Base-by-base conservation (phyloP, 495 filamentous ascomycete species). In the Apiosordaria backusii region DNA sequence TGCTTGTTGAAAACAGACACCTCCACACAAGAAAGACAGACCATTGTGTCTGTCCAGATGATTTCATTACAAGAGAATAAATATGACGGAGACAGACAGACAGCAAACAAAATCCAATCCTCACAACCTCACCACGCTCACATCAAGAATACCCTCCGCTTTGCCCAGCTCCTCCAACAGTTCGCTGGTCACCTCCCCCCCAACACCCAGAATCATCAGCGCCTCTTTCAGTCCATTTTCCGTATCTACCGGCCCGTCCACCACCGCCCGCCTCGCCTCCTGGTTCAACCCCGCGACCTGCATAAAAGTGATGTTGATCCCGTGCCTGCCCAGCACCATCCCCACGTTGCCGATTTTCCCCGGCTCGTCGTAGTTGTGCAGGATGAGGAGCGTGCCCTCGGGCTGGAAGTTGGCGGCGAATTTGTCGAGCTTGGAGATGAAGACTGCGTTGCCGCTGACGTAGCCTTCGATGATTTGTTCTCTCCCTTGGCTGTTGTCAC, bases 291-390 rank as follows among this genome's bases (percentile, higher is more conserved):
- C 71, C 10, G 87, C 88, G 27, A 92, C 89, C 65, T 81, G 85
- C 89, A 91, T 92, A 70, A 85, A 90, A 53, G 78, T 83, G 68
- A 91, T 90, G 72, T 92, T 92, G 57, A 92, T 84, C 0, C 81
- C 84, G 53, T 87, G 83, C 60, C 78, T 79, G 0, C 88, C 89
- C 50, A 92, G 76, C 62, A 83, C 78, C 27, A 78, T 81, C 1
- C 89, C 89, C 19, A 92, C 89, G 22, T 86, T 82, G 15, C 89
- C 89, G 72, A 92, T 92, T 78, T 89, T 90, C 22, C 89, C 89
- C 0, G 87, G 88, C 66, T 85, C 79, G 75, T 92, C 89, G 68
- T 88, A 89, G 75, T 92, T 91, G 63, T 89, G 82, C 64, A 89
- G 81, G 35, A 92, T 83, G 2, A 92, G 72, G 67, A 91, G 70